A percentile compares a stretch with the other conserved stretches of the same genome.
Conservation (phyloP, 257 asterid genomes). For the Verbascum thapsus region DNA sequence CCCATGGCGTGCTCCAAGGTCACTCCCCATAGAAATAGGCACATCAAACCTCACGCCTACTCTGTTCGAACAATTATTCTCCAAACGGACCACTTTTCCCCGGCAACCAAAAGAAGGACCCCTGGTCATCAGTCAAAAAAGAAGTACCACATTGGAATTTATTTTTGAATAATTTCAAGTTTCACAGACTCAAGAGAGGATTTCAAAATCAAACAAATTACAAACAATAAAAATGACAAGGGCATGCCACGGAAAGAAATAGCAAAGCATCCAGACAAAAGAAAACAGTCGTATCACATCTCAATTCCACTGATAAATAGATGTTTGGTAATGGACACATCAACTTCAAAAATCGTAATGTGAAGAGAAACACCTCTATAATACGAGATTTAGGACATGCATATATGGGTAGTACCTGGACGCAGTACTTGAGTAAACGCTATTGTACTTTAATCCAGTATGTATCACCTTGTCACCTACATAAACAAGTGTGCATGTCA, state of each 20-base stretch:
- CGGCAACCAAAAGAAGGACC: conserved; percentile 20
- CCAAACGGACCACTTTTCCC: neutral
- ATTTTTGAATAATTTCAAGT: neutral
- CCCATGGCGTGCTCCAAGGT: conserved; percentile 4
- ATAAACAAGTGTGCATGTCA: conserved; percentile 7
- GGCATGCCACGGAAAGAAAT: neutral
- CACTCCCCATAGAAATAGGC: neutral
- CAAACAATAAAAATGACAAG: neutral
- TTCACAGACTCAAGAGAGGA: neutral
- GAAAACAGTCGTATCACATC: neutral
- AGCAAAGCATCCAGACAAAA: neutral
- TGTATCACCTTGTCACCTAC: conserved; percentile 19
- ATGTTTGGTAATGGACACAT: neutral
- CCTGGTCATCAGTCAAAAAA: conserved; percentile 8
- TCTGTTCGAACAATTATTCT: neutral
- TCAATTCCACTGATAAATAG: neutral
- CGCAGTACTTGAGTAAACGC: neutral
- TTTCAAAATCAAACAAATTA: neutral
- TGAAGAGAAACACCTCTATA: neutral
- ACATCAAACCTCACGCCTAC: conserved; percentile 15
- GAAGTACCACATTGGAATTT: no score
- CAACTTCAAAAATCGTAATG: neutral
- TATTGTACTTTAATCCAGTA: conserved; percentile 14
- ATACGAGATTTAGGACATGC: neutral
- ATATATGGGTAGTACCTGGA: conserved; percentile 1